A percentile compares a stretch with the other conserved stretches of the same genome.
These are phyloP conservation scores for Phialophora macrospora DNA, from an alignment of 2,329 filamentous ascomycete genomes.

Conservation along the genomic window DNA sequence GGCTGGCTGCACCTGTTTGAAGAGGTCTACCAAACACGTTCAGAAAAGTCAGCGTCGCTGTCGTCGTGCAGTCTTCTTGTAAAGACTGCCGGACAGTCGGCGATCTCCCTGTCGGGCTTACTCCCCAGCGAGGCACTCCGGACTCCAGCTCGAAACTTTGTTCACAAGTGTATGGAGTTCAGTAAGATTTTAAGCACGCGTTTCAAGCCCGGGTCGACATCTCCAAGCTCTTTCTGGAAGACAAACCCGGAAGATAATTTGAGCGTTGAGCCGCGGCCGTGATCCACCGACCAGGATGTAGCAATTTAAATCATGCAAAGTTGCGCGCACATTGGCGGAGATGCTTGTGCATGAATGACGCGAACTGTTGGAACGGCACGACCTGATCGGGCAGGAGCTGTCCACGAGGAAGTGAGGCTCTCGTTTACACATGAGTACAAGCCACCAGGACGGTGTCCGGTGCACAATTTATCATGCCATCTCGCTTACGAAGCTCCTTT, in stretches of 20 bases:
- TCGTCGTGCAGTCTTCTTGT: background rate
- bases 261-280: background rate
- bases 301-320: background rate
- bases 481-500: slow-evolving; percentile 6
- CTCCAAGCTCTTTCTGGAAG: slow-evolving; percentile 1
- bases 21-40: background rate
- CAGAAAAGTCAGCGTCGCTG: background rate
- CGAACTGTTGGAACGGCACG: background rate
- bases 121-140: background rate
- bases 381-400: background rate
- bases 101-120: slow-evolving; percentile 12
- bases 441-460: background rate
- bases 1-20: background rate
- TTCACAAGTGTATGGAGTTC: background rate
- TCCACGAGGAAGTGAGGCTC: background rate
- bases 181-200: slow-evolving; percentile 21
- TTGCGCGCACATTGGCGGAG: slow-evolving; percentile 5
- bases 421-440: slow-evolving; percentile 3
- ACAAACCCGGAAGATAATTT: background rate
- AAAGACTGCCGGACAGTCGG: slow-evolving; percentile 11
- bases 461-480: slow-evolving; percentile 9
- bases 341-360: background rate
- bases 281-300: slow-evolving; percentile 6
- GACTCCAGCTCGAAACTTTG: background rate
- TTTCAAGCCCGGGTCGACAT: slow-evolving; percentile 9